phyloP scores from a whole-genome alignment of 768 basidiomycete species.

The Mycena chlorophos region DNA sequence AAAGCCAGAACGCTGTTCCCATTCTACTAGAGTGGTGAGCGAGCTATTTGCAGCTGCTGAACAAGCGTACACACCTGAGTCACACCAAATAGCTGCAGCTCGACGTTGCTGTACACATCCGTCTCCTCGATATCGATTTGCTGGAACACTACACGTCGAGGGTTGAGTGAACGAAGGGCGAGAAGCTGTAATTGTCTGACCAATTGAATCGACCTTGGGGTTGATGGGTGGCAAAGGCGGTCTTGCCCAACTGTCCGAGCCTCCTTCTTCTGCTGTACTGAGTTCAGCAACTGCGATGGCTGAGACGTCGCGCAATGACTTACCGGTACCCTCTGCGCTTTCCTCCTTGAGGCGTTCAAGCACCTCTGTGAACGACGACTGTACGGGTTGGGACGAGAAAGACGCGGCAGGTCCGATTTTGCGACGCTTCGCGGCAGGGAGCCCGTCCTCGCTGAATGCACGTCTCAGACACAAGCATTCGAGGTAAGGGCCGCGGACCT shows the following conservation, averaged over 20 bases:
- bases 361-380: slow-evolving; percentile 62
- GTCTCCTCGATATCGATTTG: slow-evolving; percentile 89
- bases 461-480: background rate
- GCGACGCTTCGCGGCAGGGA: slow-evolving; percentile 53
- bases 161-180: background rate
- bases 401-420: slow-evolving; percentile 45
- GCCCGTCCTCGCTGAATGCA: slow-evolving; percentile 26
- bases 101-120: slow-evolving; percentile 41
- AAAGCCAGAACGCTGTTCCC: slow-evolving; percentile 90
- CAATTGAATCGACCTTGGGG: slow-evolving; percentile 62
- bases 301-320: slow-evolving; percentile 19
- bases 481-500: background rate
- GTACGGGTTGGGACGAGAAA: slow-evolving; percentile 42
- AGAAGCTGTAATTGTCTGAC: slow-evolving; percentile 40
- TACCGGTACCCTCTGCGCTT: slow-evolving; percentile 44
- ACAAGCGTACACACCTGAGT: slow-evolving; percentile 59
- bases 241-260: slow-evolving; percentile 72
- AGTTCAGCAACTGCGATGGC: slow-evolving; percentile 1
- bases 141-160: slow-evolving; percentile 72
- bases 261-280: slow-evolving; percentile 67
- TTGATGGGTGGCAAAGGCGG: slow-evolving; percentile 58
- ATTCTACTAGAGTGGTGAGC: slow-evolving; percentile 40
- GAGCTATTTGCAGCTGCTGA: background rate
- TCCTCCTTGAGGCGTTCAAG: slow-evolving; percentile 62
- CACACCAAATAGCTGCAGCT: slow-evolving; percentile 82